Evolutionary conservation across 345 rosid species (phyloP), one percentile per base, ranked within the genome.

Genomic region (Aurinia saxatilis): DNA sequence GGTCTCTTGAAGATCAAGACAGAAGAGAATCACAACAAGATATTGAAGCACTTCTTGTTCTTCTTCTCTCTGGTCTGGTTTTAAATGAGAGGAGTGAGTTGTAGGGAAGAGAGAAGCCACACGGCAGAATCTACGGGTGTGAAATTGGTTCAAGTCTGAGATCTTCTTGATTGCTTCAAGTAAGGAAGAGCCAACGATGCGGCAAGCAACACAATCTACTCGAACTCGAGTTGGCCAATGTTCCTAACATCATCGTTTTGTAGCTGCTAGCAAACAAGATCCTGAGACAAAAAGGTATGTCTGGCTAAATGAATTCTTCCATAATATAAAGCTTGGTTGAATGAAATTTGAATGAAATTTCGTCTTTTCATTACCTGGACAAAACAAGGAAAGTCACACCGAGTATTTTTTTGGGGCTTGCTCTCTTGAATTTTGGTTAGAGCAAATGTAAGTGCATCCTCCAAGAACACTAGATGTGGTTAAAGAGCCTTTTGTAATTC

Each of bases 351-450:
- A 42, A 15, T n/a, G 50, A 19, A 4, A 6, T 6, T 15, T 63
- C 8, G 3, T 54, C 50, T 33, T 33, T 71, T 25, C 36, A 16
- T 35, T 82, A 91, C 96, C 96, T 88, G 9, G 96, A 80, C 67
- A 89, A 78, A 61, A 86, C 53, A 67, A 83, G 85, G 57, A 95
- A 85, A 57, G 83, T 82, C 1, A 83, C 77, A 0, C 96, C 89
- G 9, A 91, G 63, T 67, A 83, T 90, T 77, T 71, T 88, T 65
- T 88, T 86, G 3, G 95, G 77, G 0, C 92, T 61, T 5, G 84
- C 80, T 19, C 64, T 64, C 0, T 73, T 66, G 21, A 74, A 12
- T 86, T 92, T 19, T 61, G 69, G 65, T 49, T 83, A 5, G 96
- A 80, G 73, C 79, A 65, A 21, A 91, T 41, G 70, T 81, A 84